Conservation (phyloP, 495 filamentous ascomycete species). For the Hyaloscypha finlandica region DNA sequence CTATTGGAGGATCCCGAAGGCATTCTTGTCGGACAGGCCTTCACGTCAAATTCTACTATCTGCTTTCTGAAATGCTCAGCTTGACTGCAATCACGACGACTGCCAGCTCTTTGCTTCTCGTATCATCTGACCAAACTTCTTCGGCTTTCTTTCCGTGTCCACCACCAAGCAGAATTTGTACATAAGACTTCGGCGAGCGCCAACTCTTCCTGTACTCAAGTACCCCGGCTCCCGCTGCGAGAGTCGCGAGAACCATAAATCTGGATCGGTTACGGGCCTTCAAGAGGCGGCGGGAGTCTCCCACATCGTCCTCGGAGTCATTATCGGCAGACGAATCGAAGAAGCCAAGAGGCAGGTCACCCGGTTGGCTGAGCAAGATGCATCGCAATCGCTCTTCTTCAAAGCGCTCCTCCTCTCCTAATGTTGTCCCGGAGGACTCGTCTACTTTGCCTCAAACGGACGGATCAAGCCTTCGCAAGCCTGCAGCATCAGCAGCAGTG, state of each 20-base stretch:
- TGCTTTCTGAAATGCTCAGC: neutral
- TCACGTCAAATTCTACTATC: neutral
- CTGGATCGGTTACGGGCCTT: conserved; percentile 35
- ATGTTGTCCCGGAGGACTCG: conserved; percentile 1
- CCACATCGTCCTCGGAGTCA: conserved; percentile 1
- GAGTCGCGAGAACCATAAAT: conserved; percentile 19
- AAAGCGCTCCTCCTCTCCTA: conserved; percentile 26
- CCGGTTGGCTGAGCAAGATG: conserved; percentile 32
- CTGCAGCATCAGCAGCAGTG: conserved; percentile 12
- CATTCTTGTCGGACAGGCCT: neutral
- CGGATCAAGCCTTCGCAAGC: conserved; percentile 29
- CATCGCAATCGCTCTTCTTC: conserved; percentile 18
- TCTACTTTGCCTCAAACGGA: conserved; percentile 20
- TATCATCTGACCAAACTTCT: conserved; percentile 10
- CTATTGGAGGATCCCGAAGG: neutral
- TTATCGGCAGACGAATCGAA: conserved; percentile 1
- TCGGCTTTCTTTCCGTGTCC: conserved; percentile 8
- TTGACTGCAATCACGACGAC: neutral
- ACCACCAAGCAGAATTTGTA: neutral
- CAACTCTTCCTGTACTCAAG: neutral
- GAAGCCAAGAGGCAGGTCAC: conserved; percentile 25
- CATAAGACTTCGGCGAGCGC: conserved; percentile 11
- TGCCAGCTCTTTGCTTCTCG: neutral
- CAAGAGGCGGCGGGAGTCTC: conserved; percentile 30
- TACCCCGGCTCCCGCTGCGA: conserved; percentile 10